phyloP scores from a whole-genome alignment of 2,329 filamentous ascomycete species.

The Pseudogymnoascus sp. region DNA sequence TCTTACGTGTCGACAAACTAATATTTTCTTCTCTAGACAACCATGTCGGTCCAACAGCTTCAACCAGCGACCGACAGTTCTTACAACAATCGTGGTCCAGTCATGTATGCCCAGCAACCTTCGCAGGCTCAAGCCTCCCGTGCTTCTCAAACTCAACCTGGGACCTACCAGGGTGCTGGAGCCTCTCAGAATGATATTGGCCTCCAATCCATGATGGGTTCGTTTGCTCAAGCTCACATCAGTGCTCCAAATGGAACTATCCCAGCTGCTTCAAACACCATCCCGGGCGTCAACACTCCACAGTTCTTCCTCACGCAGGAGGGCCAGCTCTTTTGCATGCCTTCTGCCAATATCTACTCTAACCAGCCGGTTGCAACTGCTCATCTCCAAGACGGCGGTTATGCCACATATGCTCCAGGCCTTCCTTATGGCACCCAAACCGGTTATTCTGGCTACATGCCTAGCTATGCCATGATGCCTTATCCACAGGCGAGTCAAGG shows the following conservation, averaged over 20 bases:
- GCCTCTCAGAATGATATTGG: constrained; percentile 18
- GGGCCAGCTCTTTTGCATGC: constrained; percentile 27
- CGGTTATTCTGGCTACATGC: constrained; percentile 26
- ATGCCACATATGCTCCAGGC: constrained; percentile 21
- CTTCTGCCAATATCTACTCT: constrained; percentile 24
- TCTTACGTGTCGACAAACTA: background rate
- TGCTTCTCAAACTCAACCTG: constrained; percentile 22
- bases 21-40: constrained; percentile 18
- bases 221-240: constrained; percentile 25
- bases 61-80: constrained; percentile 18
- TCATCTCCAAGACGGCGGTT: constrained; percentile 24
- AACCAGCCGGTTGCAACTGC: constrained; percentile 22
- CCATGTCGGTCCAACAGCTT: constrained; percentile 30
- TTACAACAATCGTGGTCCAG: constrained; percentile 21
- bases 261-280: constrained; percentile 23
- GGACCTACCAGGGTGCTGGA: constrained; percentile 15
- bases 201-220: constrained; percentile 19
- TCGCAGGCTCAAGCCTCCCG: constrained; percentile 21
- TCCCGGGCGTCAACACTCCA: constrained; percentile 18
- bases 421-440: constrained; percentile 26
- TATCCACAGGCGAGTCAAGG: constrained; percentile 23
- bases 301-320: constrained; percentile 27
- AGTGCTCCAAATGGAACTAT: constrained; percentile 29
- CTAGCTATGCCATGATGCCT: constrained; percentile 25
- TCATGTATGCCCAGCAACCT: constrained; percentile 25